Conservation (phyloP, 345 rosid species). For the Rhizophora apiculata region DNA sequence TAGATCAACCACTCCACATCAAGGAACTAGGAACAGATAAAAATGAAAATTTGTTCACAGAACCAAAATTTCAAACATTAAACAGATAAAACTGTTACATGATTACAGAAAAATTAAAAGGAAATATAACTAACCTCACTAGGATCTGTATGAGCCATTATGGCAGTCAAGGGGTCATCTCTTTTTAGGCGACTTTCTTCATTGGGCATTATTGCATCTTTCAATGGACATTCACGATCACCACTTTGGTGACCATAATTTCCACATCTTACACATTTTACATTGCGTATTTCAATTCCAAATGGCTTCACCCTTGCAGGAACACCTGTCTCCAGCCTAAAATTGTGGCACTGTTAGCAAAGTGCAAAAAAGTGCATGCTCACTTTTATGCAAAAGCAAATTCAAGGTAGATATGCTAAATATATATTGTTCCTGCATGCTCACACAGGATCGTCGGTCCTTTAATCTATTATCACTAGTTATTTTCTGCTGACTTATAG, state of each 20-base stretch:
- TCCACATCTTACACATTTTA: constrained; percentile 90
- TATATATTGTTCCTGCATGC: too few species aligned
- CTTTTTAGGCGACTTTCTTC: constrained; percentile 88
- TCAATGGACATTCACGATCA: constrained; percentile 93
- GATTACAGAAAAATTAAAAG: not conserved
- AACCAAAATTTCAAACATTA: not conserved
- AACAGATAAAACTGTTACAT: not conserved
- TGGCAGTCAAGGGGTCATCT: constrained; percentile 93
- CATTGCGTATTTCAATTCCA: constrained; percentile 87
- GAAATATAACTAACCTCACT: constrained; percentile 56
- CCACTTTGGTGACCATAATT: constrained; percentile 95
- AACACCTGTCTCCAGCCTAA: constrained; percentile 86
- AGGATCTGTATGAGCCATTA: constrained; percentile 72
- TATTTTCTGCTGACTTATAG: not conserved
- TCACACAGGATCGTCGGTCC: not conserved
- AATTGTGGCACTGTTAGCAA: constrained; percentile 17
- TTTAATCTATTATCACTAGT: not conserved
- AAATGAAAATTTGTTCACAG: not conserved
- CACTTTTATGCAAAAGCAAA: too few species aligned
- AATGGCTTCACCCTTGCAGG: constrained; percentile 82
- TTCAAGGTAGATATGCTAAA: too few species aligned
- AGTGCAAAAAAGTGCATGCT: not conserved
- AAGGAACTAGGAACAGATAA: not conserved
- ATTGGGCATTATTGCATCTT: constrained; percentile 94
- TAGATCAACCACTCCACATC: not conserved